These are phyloP conservation scores for Skeletonema tropicum DNA, from an alignment of 108 stramenopile genomes.

Conservation along the genomic window DNA sequence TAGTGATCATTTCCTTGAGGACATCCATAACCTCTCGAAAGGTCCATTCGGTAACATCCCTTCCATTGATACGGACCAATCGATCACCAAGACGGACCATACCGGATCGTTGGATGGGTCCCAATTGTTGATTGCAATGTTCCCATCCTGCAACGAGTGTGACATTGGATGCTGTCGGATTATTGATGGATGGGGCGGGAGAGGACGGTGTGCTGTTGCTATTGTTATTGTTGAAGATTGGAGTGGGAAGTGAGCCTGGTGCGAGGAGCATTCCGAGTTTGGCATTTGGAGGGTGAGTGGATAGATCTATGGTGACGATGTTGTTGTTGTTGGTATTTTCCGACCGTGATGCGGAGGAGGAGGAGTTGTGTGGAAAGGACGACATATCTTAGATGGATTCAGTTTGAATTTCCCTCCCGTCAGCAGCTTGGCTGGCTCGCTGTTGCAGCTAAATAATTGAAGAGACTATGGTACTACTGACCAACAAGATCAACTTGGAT, in stretches of 20 bases:
- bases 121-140: conserved; percentile 26
- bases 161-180: conserved; percentile 10
- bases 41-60: conserved; percentile 42
- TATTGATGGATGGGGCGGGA: background rate
- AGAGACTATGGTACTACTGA: too few species aligned
- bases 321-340: conserved; percentile 9
- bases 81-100: conserved; percentile 49
- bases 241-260: conserved; percentile 23
- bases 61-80: conserved; percentile 42
- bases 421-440: too few species aligned
- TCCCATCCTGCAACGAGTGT: conserved; percentile 53
- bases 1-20: conserved; percentile 26
- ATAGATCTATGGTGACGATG: conserved; percentile 49
- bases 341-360: background rate
- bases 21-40: conserved; percentile 54
- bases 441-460: too few species aligned
- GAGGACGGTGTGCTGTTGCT: background rate
- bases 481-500: too few species aligned
- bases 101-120: conserved; percentile 50
- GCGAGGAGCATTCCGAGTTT: conserved; percentile 57
- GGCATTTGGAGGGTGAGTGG: conserved; percentile 23
- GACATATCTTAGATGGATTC: background rate
- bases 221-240: background rate
- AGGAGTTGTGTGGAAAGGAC: background rate
- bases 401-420: too few species aligned